Evolutionary conservation across 164 flowering plant species (phyloP).

Genomic region (Kingdonia uniflora): DNA sequence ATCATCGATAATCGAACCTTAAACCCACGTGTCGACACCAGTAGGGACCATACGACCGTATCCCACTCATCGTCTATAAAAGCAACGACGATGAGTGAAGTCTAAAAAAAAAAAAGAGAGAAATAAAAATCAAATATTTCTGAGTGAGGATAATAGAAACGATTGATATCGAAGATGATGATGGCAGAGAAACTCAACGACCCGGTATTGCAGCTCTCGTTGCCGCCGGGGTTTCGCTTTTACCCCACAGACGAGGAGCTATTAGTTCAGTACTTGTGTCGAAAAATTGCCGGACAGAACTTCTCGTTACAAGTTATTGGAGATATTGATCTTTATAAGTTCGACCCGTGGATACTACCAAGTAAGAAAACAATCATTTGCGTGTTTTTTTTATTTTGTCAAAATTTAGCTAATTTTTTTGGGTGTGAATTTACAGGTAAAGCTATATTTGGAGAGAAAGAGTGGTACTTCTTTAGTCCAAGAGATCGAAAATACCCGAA

Average conservation of each 20-base stretch:
- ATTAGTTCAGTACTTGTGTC: slow-evolving; percentile 21
- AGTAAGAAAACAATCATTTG: slow-evolving; percentile 12
- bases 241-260: slow-evolving; percentile 34
- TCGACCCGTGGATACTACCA: slow-evolving; percentile 28
- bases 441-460: slow-evolving; percentile 81
- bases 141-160: not conserved
- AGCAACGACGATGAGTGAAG: not conserved
- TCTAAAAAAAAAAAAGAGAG: not conserved
- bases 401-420: not conserved
- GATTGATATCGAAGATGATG: slow-evolving; percentile 10
- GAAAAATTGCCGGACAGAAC: slow-evolving; percentile 21
- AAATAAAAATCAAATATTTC: not conserved
- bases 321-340: slow-evolving; percentile 26
- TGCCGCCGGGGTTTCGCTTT: slow-evolving; percentile 33
- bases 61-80: not conserved
- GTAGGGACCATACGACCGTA: too few species aligned
- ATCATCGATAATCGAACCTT: too few species aligned
- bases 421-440: slow-evolving; percentile 32
- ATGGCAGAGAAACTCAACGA: slow-evolving; percentile 12
- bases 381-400: not conserved
- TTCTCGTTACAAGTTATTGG: slow-evolving; percentile 22
- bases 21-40: too few species aligned
- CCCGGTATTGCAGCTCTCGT: slow-evolving; percentile 13
- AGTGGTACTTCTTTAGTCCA: slow-evolving; percentile 90
- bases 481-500: slow-evolving; percentile 84